Evolutionary conservation across 768 basidiomycete species (phyloP).

Genomic region (Sistotremastrum suecicum): DNA sequence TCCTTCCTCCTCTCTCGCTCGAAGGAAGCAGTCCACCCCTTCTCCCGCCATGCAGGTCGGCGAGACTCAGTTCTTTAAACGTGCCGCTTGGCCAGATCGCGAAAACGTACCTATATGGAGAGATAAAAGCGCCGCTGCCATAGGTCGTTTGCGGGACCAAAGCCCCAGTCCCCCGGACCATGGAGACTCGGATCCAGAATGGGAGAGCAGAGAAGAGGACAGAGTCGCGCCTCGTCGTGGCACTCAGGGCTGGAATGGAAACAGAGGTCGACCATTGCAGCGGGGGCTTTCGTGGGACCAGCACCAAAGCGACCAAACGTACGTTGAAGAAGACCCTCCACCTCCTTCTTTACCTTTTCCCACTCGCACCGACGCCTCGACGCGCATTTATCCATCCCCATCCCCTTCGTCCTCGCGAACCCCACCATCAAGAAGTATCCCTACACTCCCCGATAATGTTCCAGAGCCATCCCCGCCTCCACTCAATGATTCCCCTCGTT

Average conservation of each 20-base stretch:
- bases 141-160: constrained; percentile 44
- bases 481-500: neutral
- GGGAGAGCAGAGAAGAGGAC: too few species aligned
- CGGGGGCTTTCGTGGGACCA: too few species aligned
- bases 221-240: too few species aligned
- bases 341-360: neutral
- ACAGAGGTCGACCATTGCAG: too few species aligned
- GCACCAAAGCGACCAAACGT: too few species aligned
- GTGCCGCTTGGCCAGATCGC: constrained; percentile 75
- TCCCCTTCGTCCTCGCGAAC: neutral
- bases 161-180: constrained; percentile 10
- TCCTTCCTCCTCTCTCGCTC: constrained; percentile 14
- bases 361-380: neutral
- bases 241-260: too few species aligned
- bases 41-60: constrained; percentile 39
- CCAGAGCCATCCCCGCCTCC: neutral
- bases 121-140: constrained; percentile 47
- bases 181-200: neutral
- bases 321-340: constrained; percentile 2
- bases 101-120: constrained; percentile 57
- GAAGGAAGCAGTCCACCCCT: constrained; percentile 19
- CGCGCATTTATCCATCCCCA: too few species aligned
- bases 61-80: constrained; percentile 62
- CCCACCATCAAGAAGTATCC: neutral
- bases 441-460: neutral